Base-by-base conservation (phyloP, 805 yeast genomes). In the Priceomyces castillae region DNA sequence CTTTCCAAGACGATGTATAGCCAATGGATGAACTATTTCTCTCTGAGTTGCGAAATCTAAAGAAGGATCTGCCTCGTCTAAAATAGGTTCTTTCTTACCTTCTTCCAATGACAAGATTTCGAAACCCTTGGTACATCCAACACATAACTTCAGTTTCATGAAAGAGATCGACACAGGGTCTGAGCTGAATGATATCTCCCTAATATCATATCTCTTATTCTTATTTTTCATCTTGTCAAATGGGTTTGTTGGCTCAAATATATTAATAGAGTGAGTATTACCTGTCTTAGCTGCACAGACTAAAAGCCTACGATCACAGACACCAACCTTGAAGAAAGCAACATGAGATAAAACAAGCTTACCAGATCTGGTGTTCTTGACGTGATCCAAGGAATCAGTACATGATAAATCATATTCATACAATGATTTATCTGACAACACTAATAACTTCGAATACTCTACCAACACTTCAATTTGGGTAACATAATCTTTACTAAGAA, bases 11-110 rank as follows among this genome's bases (percentile, higher is more conserved):
- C 96, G 78, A 61, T 92, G 95, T 46, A 94, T 89, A 3, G 95
- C 90, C 62, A 90, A 78, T 15, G 99, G 99, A 56, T 87, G 86
- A 47, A 92, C 76, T 9, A 58, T 53, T 62, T 89, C 96, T 46
- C 85, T 74, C 47, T 80, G 86, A 45, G 81, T 87, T 11, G 94
- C 97, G 70, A 94, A 94, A 58, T 94, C 99, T 42, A 94, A 73
- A 15, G 97, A 89, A 0, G 98, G 95, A 59, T 94, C 99, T 0
- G 98, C 99, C n/a, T 96, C 97, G 67, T 94, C 98, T 54, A 94
- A 72, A 40, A 94, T 77, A 7, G 94, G 82, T 65, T 94, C 97
- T 64, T 86, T 89, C 46, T 82, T 86, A 46, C 87, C 84, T 41
- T 85, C 87, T 47, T 85, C 86, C 34, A 90, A 72, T 14, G 95